Percentiles rank a stretch among this genome's conserved stretches.
Evolutionary conservation across 2,329 filamentous ascomycete species (phyloP).

Genomic region (Rutstroemia sp.): DNA sequence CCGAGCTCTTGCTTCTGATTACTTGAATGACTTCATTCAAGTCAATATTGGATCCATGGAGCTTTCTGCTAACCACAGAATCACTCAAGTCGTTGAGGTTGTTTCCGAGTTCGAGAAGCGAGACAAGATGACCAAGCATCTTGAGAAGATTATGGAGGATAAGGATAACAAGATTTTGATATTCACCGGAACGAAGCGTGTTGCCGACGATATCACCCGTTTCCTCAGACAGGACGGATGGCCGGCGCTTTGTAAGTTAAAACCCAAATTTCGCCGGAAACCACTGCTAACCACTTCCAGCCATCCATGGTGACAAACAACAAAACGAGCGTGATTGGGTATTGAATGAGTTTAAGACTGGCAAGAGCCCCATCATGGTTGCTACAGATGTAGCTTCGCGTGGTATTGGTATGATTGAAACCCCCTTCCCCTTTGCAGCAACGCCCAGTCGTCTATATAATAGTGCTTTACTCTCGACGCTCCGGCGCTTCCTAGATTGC

Average conservation of each 20-base stretch:
- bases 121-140: conserved; percentile 92
- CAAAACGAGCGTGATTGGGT: conserved; percentile 99
- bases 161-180: conserved; percentile 92
- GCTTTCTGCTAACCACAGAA: conserved; percentile 92
- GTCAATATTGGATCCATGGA: conserved; percentile 98
- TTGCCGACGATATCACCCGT: conserved; percentile 94
- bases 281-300: conserved; percentile 46
- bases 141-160: conserved; percentile 97
- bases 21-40: conserved; percentile 93
- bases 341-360: conserved; percentile 97
- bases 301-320: conserved; percentile 98
- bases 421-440: conserved; percentile 42
- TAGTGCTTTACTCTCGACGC: conserved; percentile 88
- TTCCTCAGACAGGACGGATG: conserved; percentile 97
- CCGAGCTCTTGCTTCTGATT: conserved; percentile 81
- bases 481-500: conserved; percentile 80
- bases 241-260: conserved; percentile 83
- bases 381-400: conserved; percentile 98
- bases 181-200: conserved; percentile 89
- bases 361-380: conserved; percentile 99
- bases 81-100: conserved; percentile 96
- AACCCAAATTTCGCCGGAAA: conserved; percentile 33
- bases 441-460: conserved; percentile 51
- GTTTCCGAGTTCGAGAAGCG: conserved; percentile 96
- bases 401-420: conserved; percentile 98